Percentiles rank a stretch among this genome's conserved stretches.
Evolutionary conservation across 257 asterid species (phyloP).

Genomic region (Mentha longifolia): DNA sequence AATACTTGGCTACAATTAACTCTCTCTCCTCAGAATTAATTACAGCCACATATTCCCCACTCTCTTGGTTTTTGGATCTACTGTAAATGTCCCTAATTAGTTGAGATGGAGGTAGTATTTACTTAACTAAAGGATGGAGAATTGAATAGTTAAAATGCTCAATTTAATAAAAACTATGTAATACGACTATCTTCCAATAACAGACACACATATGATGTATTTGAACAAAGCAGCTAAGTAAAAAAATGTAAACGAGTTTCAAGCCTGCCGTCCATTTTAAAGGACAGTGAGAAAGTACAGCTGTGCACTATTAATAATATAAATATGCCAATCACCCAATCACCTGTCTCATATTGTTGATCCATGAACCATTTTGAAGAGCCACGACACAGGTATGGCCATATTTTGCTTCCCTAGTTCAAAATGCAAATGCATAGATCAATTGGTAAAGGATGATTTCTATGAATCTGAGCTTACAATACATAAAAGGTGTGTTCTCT

Average conservation of each 20-base stretch:
- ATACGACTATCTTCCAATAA: neutral
- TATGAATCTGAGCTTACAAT: conserved; percentile 3
- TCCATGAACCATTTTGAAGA: conserved; percentile 80
- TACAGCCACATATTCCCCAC: too few species aligned
- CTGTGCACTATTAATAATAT: neutral
- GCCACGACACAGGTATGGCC: conserved; percentile 87
- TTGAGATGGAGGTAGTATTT: too few species aligned
- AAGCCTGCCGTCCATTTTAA: neutral
- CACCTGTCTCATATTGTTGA: conserved; percentile 68
- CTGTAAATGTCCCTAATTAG: too few species aligned
- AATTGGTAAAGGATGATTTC: conserved; percentile 27
- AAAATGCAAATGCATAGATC: conserved; percentile 34
- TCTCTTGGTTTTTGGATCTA: too few species aligned
- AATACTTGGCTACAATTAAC: too few species aligned
- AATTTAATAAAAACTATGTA: neutral
- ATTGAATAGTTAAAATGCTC: neutral
- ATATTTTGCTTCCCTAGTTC: conserved; percentile 84
- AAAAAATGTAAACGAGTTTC: neutral
- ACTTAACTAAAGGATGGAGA: neutral
- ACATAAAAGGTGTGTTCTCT: neutral
- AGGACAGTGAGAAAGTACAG: neutral
- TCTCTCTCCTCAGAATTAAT: too few species aligned
- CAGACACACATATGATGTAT: conserved; percentile 12
- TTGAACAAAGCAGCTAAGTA: neutral
- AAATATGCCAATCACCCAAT: conserved; percentile 43